phyloP scores from a whole-genome alignment of 805 yeast genomes.

The Ogataea naganishii region DNA sequence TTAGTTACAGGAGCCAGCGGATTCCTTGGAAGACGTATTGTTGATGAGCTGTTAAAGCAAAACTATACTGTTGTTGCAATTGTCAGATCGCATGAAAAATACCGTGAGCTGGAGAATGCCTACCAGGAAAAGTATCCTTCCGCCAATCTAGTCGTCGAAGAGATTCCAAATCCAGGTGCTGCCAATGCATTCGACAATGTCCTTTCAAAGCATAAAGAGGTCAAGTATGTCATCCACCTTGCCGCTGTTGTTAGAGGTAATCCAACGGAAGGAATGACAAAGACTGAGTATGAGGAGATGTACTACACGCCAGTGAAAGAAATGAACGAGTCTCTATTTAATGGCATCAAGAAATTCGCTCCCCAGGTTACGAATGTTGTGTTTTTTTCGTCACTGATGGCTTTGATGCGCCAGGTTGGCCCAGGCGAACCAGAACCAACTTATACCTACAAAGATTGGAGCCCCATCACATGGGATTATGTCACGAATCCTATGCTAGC shows the following conservation, averaged over 20 bases:
- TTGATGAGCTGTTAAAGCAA: conserved; percentile 29
- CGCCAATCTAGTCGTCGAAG: conserved; percentile 18
- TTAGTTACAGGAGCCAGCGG: conserved; percentile 49
- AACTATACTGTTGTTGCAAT: conserved; percentile 43
- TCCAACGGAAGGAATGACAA: conserved; percentile 29
- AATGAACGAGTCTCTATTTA: conserved; percentile 43
- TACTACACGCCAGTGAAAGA: conserved; percentile 48
- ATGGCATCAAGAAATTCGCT: conserved; percentile 32
- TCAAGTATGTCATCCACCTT: conserved; percentile 39
- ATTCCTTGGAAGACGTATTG: conserved; percentile 41
- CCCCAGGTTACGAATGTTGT: conserved; percentile 40
- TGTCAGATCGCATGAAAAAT: conserved; percentile 37
- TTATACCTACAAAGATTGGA: conserved; percentile 28
- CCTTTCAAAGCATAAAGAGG: conserved; percentile 30
- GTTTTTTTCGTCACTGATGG: conserved; percentile 46
- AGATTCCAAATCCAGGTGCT: conserved; percentile 26
- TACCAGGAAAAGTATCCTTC: conserved; percentile 21
- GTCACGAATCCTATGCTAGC: conserved; percentile 20
- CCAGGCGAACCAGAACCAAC: conserved; percentile 6
- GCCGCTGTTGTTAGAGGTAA: conserved; percentile 50
- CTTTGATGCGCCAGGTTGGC: conserved; percentile 22
- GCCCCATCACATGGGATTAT: conserved; percentile 23
- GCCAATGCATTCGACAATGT: conserved; percentile 40
- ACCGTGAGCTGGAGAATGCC: conserved; percentile 24
- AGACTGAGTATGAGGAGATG: conserved; percentile 38